Evolutionary conservation across 768 basidiomycete species (phyloP).

Genomic region (Pisolithus tinctorius): DNA sequence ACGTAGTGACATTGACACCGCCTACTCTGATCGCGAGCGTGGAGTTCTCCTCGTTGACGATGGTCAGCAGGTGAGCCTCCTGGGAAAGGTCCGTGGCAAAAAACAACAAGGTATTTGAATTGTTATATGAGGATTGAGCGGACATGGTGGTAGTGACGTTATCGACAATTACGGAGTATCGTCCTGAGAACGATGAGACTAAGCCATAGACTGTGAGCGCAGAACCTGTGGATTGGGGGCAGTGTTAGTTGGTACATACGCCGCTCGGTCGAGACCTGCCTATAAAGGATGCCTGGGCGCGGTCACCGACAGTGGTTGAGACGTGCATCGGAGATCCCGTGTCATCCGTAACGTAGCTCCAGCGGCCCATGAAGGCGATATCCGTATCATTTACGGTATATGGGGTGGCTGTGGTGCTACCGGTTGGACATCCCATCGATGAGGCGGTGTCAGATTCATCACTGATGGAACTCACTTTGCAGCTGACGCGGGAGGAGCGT

Average conservation of each 20-base stretch:
- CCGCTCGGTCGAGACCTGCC: slow-evolving; percentile 30
- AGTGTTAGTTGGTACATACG: background rate
- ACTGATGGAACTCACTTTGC: slow-evolving; percentile 29
- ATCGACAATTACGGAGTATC: slow-evolving; percentile 53
- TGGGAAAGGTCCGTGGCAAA: slow-evolving; percentile 56
- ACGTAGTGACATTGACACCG: slow-evolving; percentile 44
- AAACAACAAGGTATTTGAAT: slow-evolving; percentile 51
- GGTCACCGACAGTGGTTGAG: slow-evolving; percentile 39
- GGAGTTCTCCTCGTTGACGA: slow-evolving; percentile 51
- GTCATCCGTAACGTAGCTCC: slow-evolving; percentile 37
- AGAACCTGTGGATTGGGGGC: slow-evolving; percentile 38
- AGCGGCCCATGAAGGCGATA: slow-evolving; percentile 49
- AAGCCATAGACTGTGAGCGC: slow-evolving; percentile 55
- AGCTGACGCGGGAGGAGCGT: slow-evolving; percentile 25
- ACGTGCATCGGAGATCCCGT: slow-evolving; percentile 25
- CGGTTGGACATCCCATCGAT: no score
- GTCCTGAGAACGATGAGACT: slow-evolving; percentile 50
- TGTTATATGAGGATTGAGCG: slow-evolving; percentile 46
- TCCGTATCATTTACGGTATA: slow-evolving; percentile 37
- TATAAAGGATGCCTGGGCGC: slow-evolving; percentile 35
- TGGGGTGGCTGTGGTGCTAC: slow-evolving; percentile 29
- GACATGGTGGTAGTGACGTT: slow-evolving; percentile 41
- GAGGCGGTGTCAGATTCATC: slow-evolving; percentile 9
- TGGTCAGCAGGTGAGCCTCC: slow-evolving; percentile 41
- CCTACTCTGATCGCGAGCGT: slow-evolving; percentile 43